phyloP scores from a whole-genome alignment of 169 alveolate genomes.

The Plasmodium yoelii region DNA sequence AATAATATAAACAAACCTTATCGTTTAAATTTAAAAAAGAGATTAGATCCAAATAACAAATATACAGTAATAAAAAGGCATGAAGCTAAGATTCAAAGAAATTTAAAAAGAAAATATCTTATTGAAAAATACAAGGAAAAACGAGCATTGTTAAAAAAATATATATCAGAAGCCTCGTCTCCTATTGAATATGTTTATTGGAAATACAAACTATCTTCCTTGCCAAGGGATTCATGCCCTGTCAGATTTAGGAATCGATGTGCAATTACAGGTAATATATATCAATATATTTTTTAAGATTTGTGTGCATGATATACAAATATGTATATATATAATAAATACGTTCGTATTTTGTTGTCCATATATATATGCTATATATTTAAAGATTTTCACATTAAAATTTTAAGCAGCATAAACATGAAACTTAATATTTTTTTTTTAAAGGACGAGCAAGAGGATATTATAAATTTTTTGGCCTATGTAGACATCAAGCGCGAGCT shows the following conservation, averaged over 20 bases:
- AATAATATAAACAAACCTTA: background rate
- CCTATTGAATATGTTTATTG: slow-evolving; percentile 82
- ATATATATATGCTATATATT: background rate
- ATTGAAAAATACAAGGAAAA: slow-evolving; percentile 79
- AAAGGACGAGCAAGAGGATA: slow-evolving; percentile 84
- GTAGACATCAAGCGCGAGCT: slow-evolving; percentile 83
- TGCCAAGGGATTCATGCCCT: slow-evolving; percentile 83
- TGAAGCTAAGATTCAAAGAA: slow-evolving; percentile 78
- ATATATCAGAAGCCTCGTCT: slow-evolving; percentile 79
- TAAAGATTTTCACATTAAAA: background rate
- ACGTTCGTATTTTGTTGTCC: background rate
- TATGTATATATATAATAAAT: background rate
- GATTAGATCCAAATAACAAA: slow-evolving; percentile 60
- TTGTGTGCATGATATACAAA: background rate
- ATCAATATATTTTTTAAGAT: background rate
- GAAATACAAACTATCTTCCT: slow-evolving; percentile 79
- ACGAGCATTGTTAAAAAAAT: slow-evolving; percentile 78
- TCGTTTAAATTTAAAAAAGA: slow-evolving; percentile 47
- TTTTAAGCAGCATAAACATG: background rate
- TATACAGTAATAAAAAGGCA: slow-evolving; percentile 75
- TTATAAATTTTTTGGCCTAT: slow-evolving; percentile 79
- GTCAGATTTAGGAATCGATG: slow-evolving; percentile 80
- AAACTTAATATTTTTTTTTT: background rate
- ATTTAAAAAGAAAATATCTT: slow-evolving; percentile 79
- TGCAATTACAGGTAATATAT: slow-evolving; percentile 80